phyloP scores from a whole-genome alignment of 1,284 basidiomycete genomes.

The Coriolopsis trogii region DNA sequence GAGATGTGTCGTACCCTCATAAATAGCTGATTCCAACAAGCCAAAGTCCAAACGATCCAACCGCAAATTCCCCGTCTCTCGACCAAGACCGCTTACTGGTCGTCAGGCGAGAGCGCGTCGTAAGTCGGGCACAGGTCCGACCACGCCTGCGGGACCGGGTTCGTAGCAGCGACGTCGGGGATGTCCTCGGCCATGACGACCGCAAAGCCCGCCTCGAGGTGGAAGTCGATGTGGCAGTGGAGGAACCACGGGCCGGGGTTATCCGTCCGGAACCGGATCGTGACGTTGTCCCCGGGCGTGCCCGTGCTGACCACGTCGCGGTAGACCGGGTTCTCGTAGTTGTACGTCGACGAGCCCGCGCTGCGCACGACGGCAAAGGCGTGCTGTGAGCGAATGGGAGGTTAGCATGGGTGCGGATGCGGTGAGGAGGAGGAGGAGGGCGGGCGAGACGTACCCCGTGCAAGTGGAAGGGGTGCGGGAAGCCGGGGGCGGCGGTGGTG shows the following conservation, averaged over 20 bases:
- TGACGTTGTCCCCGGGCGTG: conserved; percentile 25
- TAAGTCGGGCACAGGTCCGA: conserved; percentile 18
- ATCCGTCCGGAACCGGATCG: conserved; percentile 31
- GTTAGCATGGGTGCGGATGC: background rate
- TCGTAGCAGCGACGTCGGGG: background rate
- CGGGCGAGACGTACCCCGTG: conserved; percentile 35
- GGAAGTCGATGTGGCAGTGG: conserved; percentile 33
- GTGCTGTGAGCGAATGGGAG: conserved; percentile 9
- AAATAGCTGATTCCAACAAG: no score
- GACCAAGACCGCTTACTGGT: no score
- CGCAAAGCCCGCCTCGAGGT: conserved; percentile 33
- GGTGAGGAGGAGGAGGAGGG: no score
- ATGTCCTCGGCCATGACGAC: conserved; percentile 33
- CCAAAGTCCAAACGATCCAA: no score
- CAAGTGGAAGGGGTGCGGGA: conserved; percentile 41
- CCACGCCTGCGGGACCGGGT: conserved; percentile 9
- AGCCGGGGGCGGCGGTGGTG: conserved; percentile 24
- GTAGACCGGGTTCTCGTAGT: conserved; percentile 40
- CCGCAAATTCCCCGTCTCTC: no score
- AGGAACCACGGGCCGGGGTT: conserved; percentile 32
- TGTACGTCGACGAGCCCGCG: conserved; percentile 29
- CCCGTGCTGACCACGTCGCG: conserved; percentile 31
- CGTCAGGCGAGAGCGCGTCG: conserved; percentile 2
- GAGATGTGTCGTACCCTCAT: no score
- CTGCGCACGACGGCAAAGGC: conserved; percentile 26